Evolutionary conservation across 2,329 filamentous ascomycete genomes (phyloP), one percentile per base, ranked within the genome.

Genomic region (Fusarium praegraminearum): DNA sequence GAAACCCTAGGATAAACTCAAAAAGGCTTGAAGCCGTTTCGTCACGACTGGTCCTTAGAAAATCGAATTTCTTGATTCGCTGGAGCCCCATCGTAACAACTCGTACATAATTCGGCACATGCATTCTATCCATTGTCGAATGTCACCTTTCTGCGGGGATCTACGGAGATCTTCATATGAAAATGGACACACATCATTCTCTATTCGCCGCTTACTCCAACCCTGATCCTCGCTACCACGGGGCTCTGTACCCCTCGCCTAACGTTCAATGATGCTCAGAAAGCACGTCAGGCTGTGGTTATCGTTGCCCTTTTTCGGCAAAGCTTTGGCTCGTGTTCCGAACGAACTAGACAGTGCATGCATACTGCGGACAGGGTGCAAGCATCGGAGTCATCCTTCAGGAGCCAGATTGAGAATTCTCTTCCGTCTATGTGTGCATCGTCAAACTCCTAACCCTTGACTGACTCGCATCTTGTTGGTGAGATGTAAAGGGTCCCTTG

Each of bases 401-500:
- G 11, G 16, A 40, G 46, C 61, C 46, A 26, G 18, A 65, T 65
- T 20, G 54, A 65, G 62, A 16, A 44, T 22, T 8, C 20, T 49
- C 33, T 46, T 33, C 54, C 61, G 61, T 65, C 26, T 13, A 28
- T 24, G 20, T 53, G 20, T 60, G 18, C 53, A 54, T 49, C 54
- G 54, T 60, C 16, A 26, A 54, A 26, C 32, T 60, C 65, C 41
- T 43, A 54, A 22, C 26, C 36, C 36, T 61, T 44, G 41, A 16
- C 54, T 65, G 62, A 65, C 61, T 60, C 47, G 61, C 41, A 65
- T 57, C 18, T n/a, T 46, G 41, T 30, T 57, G 30, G 61, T 32
- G 40, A 65, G 32, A 30, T 46, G 18, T 18, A 24, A 52, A 53
- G 65, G 24, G 30, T 52, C 35, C 46, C 46, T 53, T 30, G 32